Base-by-base conservation (phyloP, 2,329 filamentous ascomycete species). In the Tolypocladium guangdongense region DNA sequence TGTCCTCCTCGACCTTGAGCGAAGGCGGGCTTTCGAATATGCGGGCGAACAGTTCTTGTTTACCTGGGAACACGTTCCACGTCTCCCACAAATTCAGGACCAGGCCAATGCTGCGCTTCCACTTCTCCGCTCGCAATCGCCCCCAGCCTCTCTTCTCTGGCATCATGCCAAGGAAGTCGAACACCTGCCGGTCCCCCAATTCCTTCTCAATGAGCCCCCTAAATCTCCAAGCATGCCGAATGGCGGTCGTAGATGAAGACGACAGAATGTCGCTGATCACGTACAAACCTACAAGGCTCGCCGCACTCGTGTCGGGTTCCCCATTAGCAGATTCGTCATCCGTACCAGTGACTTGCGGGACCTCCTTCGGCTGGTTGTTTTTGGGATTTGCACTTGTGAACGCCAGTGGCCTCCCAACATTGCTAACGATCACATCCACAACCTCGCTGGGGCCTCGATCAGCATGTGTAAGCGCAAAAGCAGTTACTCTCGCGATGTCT, bases 391-490 rank as follows among this genome's bases (percentile, higher is more conserved):
- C 87, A 7, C 78, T 79, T 1, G 84, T 88, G 59, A 86, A 82
- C 7, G 84, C 80, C 54, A 95, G 82, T 0, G 93, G 93, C 51
- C 78, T 82, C 55, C 87, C 77, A 36, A 97, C 77, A 62, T 99
- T 97, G 1, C 83, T 78, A 0, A 95, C 80, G 38, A 97, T 84
- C 70, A 95, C 82, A 50, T 92, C 82, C n/a, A 95, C 90, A 37
- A 96, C 86, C 71, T 97, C 93, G 58, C 95, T 88, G 14, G 89
- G 87, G 18, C 91, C 93, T 22, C 83, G 79, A 39, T 86, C 88
- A 1, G 90, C 88, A 66, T 97, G 90, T 2, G 85, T 86, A 53
- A 97, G 90, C 14, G 91, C 91, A 69, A 97, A 96, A 3, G 86
- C 81, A 1, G 91, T 92, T 2, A 96, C 78, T 6, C 90, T 81